phyloP scores from a whole-genome alignment of 2,329 filamentous ascomycete species.

The Colletotrichum echinochloae region DNA sequence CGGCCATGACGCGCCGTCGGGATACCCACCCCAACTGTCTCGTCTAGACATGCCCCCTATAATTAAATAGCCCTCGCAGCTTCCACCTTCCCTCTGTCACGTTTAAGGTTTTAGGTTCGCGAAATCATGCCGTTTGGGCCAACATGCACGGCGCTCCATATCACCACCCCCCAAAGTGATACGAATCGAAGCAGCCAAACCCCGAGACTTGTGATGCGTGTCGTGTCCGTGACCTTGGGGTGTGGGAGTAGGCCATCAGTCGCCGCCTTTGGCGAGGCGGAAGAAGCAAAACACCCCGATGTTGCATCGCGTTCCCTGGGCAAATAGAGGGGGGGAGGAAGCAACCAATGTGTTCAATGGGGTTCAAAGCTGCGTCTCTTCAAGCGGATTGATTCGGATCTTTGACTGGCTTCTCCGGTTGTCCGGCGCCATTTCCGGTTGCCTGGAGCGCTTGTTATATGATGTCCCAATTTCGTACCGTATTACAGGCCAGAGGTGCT shows the following conservation, averaged over 20 bases:
- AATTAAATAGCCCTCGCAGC: conserved; percentile 25
- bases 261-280: background rate
- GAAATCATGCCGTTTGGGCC: conserved; percentile 30
- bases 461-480: no score
- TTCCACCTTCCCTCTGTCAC: background rate
- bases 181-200: background rate
- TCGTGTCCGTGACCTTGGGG: background rate
- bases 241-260: background rate
- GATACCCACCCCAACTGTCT: conserved; percentile 26
- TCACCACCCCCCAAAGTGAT: conserved; percentile 16
- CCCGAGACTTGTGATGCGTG: background rate
- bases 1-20: background rate
- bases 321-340: background rate
- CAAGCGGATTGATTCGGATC: background rate
- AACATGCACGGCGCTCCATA: conserved; percentile 24
- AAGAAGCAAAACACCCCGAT: background rate
- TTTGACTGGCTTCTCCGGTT: background rate
- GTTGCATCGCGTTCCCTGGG: background rate
- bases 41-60: conserved; percentile 37
- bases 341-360: background rate
- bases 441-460: background rate
- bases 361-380: background rate
- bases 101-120: conserved; percentile 12
- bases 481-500: no score
- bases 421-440: background rate